Base-by-base conservation (phyloP, 108 stramenopile species). In the Skeletonema potamos region DNA sequence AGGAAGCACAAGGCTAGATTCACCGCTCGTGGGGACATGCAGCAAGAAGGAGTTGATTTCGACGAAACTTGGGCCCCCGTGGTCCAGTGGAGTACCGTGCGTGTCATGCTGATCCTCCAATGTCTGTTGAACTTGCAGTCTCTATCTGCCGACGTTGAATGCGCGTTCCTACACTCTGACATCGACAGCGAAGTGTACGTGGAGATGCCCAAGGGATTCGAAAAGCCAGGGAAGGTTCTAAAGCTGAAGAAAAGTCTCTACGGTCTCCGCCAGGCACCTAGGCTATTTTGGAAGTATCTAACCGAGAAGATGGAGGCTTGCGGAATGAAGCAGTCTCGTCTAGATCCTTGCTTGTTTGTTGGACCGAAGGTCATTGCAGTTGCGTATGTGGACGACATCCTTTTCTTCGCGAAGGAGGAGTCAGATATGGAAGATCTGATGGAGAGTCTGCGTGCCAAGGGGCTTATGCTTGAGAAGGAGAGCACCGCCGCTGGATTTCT, bases 311-410 rank as follows among this genome's bases (percentile, higher is more conserved):
- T 86, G 0, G 30, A 28, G 12, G 29, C 64, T 0, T 41, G 61
- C 60, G 51, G 36, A 30, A 32, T 78, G 37, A 33, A 57, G 63
- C 65, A 72, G 32, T 62, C 73, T 7, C 11, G 56, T 1, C 15
- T 70, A 12, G 87, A 85, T 56, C 85, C 81, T 17, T 89, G 88
- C 39, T 59, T 89, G 18, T 82, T 86, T 34, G 33, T 77, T 46
- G 58, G 56, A 0, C 9, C 34, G 0, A 51, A 64, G 1, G 27
- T 84, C 6, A 70, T 87, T 17, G 54, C 76, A 3, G 58, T 86
- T 5, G 12, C 62, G 0, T 88, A 82, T 56, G 83, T 86, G 26
- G 81, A 86, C 36, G 87, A 86, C 65, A 34, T 60, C 4, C 27
- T 77, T 0, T 37, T 73, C 33, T 58, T 32, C 30, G 30, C 62